Evolutionary conservation across 129 eudicot species (phyloP), one percentile per base, ranked within the genome.

Genomic region (Pulicaria dysenterica): DNA sequence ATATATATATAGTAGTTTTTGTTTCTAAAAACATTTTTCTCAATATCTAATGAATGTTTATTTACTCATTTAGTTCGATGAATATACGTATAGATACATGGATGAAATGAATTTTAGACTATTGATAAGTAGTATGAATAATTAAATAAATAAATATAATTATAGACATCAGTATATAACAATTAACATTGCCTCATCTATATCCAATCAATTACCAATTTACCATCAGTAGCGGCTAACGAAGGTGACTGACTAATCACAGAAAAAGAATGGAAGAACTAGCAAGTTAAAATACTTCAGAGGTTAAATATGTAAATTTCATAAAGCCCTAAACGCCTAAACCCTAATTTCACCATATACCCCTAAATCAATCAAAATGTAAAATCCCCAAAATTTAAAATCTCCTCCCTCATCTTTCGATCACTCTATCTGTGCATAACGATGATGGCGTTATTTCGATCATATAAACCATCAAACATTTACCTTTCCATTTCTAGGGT

Each of bases 391-490:
- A 72, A 45, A 4, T 59, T 38, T 47, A 71, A 65, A 34, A 42
- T 24, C 48, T 12, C 12, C 45, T 39, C 61, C 59, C 19, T 40
- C 14, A 46, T 50, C 16, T 62, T 40, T 13, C 34, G 24, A n/a
- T 11, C 31, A 77, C 16, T 14, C 57, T 24, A 0, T 59, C 2
- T 15, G 64, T 41, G 5, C 60, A 38, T 12, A n/a, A 55, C 5
- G 76, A 78, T 78, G 65, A 78, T 78, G 77, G 42, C 59, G 58
- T 63, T 70, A 16, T 44, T 70, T 70, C 66, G 82, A 70, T 78
- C 77, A 7, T 45, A 17, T 11, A 77, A 69, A 50, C 7, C 48
- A 77, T 5, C 49, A 61, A 69, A 49, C 14, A 42, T 7, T 42
- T 50, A 5, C 76, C 37, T 77, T 69, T 69, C 58, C n/a, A 40